Base-by-base conservation (phyloP, 495 filamentous ascomycete species). In the Penicillium tannophilum region DNA sequence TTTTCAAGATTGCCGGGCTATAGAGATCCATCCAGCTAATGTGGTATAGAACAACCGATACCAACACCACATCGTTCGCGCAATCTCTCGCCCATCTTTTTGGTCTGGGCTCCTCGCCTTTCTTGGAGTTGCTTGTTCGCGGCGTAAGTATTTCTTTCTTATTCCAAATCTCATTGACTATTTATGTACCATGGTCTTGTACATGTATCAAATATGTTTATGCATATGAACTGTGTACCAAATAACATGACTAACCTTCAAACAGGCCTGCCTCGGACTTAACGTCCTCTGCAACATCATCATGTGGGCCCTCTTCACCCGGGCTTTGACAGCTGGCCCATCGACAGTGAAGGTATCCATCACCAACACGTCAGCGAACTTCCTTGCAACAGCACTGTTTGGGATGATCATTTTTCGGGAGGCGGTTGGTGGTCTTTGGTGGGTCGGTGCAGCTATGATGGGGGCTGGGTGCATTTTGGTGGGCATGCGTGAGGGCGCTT, bases 301-400 rank as follows among this genome's bases (percentile, higher is more conserved):
- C 26, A 98, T 97, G 93, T 98, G 93, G 93, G 85, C 90, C 0
- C 82, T 98, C 52, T 84, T 84, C 75, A 89, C 86, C 2, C 83
- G 86, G n/a, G 94, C 94, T 46, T 83, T 98, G 24, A 89, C 92
- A 0, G 85, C 87, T 30, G 90, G 88, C 1, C 79, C 88, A 36
- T 95, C 91, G 1, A 96, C 94, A 7, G 92, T 90, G 0, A 92
- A 93, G 63, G 94, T 96, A 44, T 90, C 87, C 35, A 89, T 98
- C 70, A 88, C 97, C 59, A 98, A 98, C 68, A 97, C 93, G 4
- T 89, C 89, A 24, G 79, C 90, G 12, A 98, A 98, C 77, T 98
- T 98, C 77, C 76, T 97, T 63, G 67, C 94, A 53, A 97, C 93
- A 1, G 94, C 94, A 10, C 49, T 98, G n/a, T 73, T 96, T 24